Base-by-base conservation (phyloP, 108 stramenopile genomes). In the Cylindrotheca fusiformis region DNA sequence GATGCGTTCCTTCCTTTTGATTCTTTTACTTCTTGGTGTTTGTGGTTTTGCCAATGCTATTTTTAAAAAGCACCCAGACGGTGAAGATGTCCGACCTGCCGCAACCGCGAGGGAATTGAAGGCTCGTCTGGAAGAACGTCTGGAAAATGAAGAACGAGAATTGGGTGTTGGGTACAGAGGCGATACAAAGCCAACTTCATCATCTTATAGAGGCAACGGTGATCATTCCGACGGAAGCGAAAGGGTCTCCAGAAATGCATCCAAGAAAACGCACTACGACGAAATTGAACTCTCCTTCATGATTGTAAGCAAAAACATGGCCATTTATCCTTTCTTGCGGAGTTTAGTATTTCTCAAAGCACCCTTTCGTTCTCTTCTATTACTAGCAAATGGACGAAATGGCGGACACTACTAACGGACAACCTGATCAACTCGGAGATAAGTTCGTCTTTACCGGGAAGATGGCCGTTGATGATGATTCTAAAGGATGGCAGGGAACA, bases 311-410 rank as follows among this genome's bases (percentile, higher is more conserved):
- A 28, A 32, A 33, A 48, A 10, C 44, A 45, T 45, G 44, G 17
- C 44, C 12, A 45, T 14, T 45, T 17, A 17, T 45, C 19, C 12
- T 58, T 21, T 58, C n/a, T 41, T 41, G 44, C 12, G 31, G 8
- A 10, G 19, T 58, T 33, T 41, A 18, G 20, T 58, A 3, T 5
- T 41, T 12, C 36, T 32, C 21, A 18, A 5, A 17, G 36, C 32
- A n/a, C 45, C 14, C 4, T 41, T 32, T 17, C 12, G 50, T 32
- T 24, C 28, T 51, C 48, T 4, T 2, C 50, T 28, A 28, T 52
- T 63, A n/a, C 23, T 36, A 71, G 70, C 10, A 58, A 19, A 63
- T 71, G 70, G 70, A 71, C 33, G 62, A 71, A 19, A 63, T 71
- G 23, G 47, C 32, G 1, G 60, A 71, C 45, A 62, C 48, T 28